phyloP scores from a whole-genome alignment of 2,329 filamentous ascomycete genomes.

The Xylariaceae sp. region DNA sequence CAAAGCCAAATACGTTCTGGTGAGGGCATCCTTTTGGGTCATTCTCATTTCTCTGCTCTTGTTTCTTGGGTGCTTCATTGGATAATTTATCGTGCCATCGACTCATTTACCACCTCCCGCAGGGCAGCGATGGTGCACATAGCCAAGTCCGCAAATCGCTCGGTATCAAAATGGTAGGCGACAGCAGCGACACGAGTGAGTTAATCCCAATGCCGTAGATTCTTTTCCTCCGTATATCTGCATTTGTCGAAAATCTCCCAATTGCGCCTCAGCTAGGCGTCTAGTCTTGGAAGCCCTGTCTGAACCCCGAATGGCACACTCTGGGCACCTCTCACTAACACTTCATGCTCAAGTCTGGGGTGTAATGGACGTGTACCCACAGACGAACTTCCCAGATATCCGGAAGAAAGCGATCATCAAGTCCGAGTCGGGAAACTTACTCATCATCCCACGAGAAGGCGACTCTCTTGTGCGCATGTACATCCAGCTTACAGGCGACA shows the following conservation, averaged over 20 bases:
- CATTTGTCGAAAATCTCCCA: neutral
- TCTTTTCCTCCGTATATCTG: too few relatives aligned
- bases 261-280: neutral
- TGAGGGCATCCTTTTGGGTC: constrained; percentile 31
- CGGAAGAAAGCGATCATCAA: constrained; percentile 53
- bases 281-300: neutral
- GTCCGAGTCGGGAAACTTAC: constrained; percentile 50
- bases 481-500: constrained; percentile 50
- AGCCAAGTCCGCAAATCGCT: constrained; percentile 48
- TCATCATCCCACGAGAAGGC: constrained; percentile 60
- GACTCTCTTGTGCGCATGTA: constrained; percentile 58
- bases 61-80: neutral
- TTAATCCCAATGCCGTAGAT: neutral
- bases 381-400: constrained; percentile 59
- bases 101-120: neutral
- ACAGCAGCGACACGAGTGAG: constrained; percentile 27
- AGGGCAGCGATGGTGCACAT: constrained; percentile 48
- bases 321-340: neutral
- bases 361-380: constrained; percentile 48
- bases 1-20: constrained; percentile 49
- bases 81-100: neutral
- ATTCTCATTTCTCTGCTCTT: neutral
- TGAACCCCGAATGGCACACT: neutral
- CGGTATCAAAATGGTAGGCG: constrained; percentile 53
- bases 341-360: constrained; percentile 15